Evolutionary conservation across 2,329 filamentous ascomycete species (phyloP), one percentile per base, ranked within the genome.

Genomic region (Fusarium algeriense): DNA sequence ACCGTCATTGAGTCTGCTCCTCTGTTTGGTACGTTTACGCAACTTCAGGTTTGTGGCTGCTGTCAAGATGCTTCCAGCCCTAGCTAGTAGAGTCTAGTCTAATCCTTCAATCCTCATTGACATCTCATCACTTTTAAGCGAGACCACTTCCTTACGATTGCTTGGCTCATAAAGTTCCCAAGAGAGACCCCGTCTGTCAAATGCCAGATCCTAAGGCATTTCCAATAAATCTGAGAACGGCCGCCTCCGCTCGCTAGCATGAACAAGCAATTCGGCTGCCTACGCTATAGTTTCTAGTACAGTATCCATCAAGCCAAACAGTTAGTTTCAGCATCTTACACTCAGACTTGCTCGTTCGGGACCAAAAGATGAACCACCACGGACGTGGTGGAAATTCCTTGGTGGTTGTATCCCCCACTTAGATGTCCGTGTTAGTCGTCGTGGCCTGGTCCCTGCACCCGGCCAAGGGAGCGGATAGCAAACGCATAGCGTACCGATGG

Each of bases 391-490:
- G 23, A 38, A 43, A 53, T 41, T 38, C 49, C 44, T 44, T 60
- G 23, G 44, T 50, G 32, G 52, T 60, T 23, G 15, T 63, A 10
- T 57, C 9, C 58, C 52, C 62, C 67, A 71, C 67, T 48, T 62
- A 12, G 19, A 37, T 15, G 38, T 40, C 44, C 45, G 58, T 59
- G 56, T 66, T 66, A 57, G 66, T 62, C 15, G 41, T 67, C 30
- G 28, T 56, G 54, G 35, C 63, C 67, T 60, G 63, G 54, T 70
- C 69, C 69, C 44, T 72, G 69, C 69, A 71, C 64, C 58, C 68
- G 60, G 52, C 35, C 46, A 38, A 69, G 40, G 45, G 44, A 69
- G 65, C 67, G 50, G 54, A 69, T 64, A 55, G 28, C 52, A 26
- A 43, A 23, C 43, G 52, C 37, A 35, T 54, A 67, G 67, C 48